Evolutionary conservation across 78 protist species (phyloP).

Genomic region (Dictyostelium brefeldianum): DNA sequence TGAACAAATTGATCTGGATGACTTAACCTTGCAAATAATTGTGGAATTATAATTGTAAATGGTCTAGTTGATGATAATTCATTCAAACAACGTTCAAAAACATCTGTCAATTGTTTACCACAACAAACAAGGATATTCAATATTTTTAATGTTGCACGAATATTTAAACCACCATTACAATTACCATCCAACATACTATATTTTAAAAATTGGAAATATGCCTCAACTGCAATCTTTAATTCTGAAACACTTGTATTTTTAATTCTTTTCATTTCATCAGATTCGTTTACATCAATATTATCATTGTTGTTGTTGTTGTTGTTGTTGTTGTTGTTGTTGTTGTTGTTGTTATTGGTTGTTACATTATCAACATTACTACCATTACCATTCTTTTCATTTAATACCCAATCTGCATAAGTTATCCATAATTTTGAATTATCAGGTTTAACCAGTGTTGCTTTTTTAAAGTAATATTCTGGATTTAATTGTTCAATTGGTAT

Average conservation of each 20-base stretch:
- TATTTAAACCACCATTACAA: not conserved
- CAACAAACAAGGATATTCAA: conserved; percentile 40
- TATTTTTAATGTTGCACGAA: conserved; percentile 27
- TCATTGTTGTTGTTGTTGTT: not conserved
- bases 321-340: not conserved
- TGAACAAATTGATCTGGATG: conserved; percentile 22
- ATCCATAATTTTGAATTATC: conserved; percentile 13
- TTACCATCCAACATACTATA: conserved; percentile 8
- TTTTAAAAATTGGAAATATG: conserved; percentile 37
- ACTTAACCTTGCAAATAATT: conserved; percentile 73
- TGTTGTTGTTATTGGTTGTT: not conserved
- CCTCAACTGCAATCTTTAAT: conserved; percentile 5
- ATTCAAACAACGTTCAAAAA: conserved; percentile 24
- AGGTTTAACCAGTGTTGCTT: not conserved
- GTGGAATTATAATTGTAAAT: conserved; percentile 73
- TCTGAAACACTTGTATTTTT: not conserved
- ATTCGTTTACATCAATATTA: not conserved
- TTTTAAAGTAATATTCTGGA: conserved; percentile 36
- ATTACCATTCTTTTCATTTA: not conserved
- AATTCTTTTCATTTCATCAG: conserved; percentile 3
- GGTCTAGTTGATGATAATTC: conserved; percentile 20
- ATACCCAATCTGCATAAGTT: conserved; percentile 29
- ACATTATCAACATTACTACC: not conserved
- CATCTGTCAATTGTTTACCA: not conserved
- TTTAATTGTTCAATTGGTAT: conserved; percentile 10